Base-by-base conservation (phyloP, 495 filamentous ascomycete genomes). In the Neurospora intermedia region DNA sequence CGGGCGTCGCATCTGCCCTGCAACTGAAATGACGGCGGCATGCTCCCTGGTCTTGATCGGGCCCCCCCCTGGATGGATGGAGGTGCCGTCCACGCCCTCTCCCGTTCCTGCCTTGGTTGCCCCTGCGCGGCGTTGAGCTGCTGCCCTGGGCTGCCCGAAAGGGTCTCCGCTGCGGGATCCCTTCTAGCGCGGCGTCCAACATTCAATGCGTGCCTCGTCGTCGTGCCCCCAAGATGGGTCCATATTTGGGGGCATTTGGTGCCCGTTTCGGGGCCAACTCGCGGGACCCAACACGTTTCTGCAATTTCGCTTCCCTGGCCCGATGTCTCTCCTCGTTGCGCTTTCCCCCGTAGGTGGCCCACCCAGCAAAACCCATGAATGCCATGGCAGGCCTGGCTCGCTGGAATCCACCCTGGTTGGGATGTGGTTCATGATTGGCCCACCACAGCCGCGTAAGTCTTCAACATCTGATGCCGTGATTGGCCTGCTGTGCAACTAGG, bases 21-120 rank as follows among this genome's bases (percentile, higher is more conserved):
- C 48, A 59, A 10, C 48, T 79, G 75, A 69, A 45, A 69, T 20
- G 70, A 40, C 48, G 46, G 69, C 69, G 70, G 72, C 43, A 71
- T 66, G 73, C 46, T 27, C 39, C 39, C 39, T 39, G 39, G 39
- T 39, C 48, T 59, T 20, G 5, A 6, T 59, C 27, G 27, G 27
- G 27, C 27, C 27, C 27, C 27, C 48, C 54, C 46, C 9, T 9
- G n/a, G n/a, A 9, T 41, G 35, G 35, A 6, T 38, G 35, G 35
- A 38, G 35, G 35, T 38, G 40, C 9, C 40, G 8, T 54, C 20
- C 20, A 54, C 20, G 46, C 46, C 46, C n/a, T 54, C 20, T 54
- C 46, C 46, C 46, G 46, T 54, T 54, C 6, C 35, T 31, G 27
- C 27, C 27, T 4, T 38, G 35, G 35, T 38, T 38, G 35, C 35